Base-by-base conservation (phyloP, 805 yeast species). In the Yarrowia yakushimensis region DNA sequence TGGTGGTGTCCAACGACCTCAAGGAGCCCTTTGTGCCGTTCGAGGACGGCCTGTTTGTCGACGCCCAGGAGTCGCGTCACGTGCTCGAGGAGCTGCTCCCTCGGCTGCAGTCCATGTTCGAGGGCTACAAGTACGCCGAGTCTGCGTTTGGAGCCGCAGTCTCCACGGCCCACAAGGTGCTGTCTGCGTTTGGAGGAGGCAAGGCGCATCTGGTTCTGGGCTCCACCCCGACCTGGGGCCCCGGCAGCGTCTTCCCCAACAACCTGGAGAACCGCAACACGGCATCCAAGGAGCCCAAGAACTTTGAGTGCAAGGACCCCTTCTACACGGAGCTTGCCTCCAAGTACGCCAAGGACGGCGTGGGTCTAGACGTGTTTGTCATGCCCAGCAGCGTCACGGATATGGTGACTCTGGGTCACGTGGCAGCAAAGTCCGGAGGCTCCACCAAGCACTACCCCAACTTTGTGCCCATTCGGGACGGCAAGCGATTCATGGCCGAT, bases 11-110 rank as follows among this genome's bases (percentile, higher is more conserved):
- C 22, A 78, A 85, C 10, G 97, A 91, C 69, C 71, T 89, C 28
- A 84, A 81, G 5, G 92, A 87, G 41, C 87, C 92, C 5, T 90
- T 91, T 67, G 76, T 91, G n/a, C 98, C 98, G 3, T 79, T 91
- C 65, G 76, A 76, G 63, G 71, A 68, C 0, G 97, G 97, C 0
- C 74, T 91, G 30, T 91, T 91, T 73, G 96, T 84, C 8, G 90
- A 88, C 66, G 91, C 97, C 0, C 76, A 75, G 8, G 90, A 86
- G 61, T 81, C 90, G 13, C 77, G 84, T 62, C 72, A 74, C 50
- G 82, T 82, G 12, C 86, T 93, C 63, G 88, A 87, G 41, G 84
- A 82, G 55, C 82, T 93, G 3, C 79, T 94, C 65, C 81, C 81
- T 65, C 77, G 82, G 48, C 76, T 90, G 55, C 90, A 86, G 62